Evolutionary conservation across 202 grass and related monocot genomes (phyloP), one percentile per base, ranked within the genome.

Genomic region (Zizania palustris): DNA sequence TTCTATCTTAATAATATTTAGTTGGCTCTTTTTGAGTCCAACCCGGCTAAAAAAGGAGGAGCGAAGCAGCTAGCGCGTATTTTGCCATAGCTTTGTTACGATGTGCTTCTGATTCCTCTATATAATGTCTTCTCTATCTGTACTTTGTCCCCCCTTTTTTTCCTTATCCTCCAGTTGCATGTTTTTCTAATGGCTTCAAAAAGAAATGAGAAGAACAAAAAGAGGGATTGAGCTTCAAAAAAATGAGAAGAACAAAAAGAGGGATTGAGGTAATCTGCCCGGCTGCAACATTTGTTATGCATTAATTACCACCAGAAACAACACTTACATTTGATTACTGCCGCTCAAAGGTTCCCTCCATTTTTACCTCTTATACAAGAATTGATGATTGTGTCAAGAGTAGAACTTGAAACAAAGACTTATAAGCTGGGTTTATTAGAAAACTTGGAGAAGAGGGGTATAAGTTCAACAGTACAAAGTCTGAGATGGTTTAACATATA

Each of bases 401-500:
- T 69, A 54, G 73, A 22, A 65, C 12, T 67, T 20, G 7, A 69
- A 79, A 69, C 45, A 63, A 54, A 73, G 22, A 65, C 9, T 55
- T 49, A 49, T 33, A 60, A 64, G 6, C 38, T 61, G 43, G 42
- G 61, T 55, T 68, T 66, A 45, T 62, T 41, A 79, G 12, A 68
- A 77, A 78, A 55, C 15, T 42, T 67, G 43, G 22, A 60, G 45
- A 41, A 40, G 65, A 71, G 18, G 43, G 80, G 14, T 39, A 63
- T 51, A 42, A 9, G 34, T 75, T 40, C 37, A 82, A 34, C 69
- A 64, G 67, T 51, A 36, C 8, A 45, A 22, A 71, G 28, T 69
- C 70, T 56, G 45, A 73, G 70, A 63, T 38, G 69, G 45, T 56
- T 69, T 76, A 63, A 56, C 71, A 61, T 70, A 56, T 18, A 41